A percentile compares a stretch with the other conserved stretches of the same genome.
Evolutionary conservation across 2,329 filamentous ascomycete genomes (phyloP).

Genomic region (Arthrinium phaeospermum): DNA sequence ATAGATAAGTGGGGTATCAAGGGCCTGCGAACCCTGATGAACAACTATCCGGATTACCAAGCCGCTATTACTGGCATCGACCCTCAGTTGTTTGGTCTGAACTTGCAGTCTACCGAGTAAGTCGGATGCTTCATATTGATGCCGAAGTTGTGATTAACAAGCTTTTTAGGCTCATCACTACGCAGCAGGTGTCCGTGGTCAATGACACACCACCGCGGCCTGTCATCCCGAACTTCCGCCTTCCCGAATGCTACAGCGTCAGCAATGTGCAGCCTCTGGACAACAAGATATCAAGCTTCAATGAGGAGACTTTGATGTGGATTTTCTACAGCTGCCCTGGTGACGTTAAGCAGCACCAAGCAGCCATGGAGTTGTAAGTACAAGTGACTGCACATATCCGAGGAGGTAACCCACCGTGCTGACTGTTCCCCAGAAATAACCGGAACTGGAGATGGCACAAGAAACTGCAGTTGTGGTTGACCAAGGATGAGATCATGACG

Average conservation of each 20-base stretch:
- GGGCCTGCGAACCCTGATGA: constrained; percentile 67
- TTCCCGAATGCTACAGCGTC: constrained; percentile 71
- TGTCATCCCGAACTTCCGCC: constrained; percentile 59
- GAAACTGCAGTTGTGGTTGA: constrained; percentile 69
- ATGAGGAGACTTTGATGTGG: constrained; percentile 72
- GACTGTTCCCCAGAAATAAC: constrained; percentile 52
- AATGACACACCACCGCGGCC: constrained; percentile 65
- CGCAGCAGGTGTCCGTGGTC: constrained; percentile 66
- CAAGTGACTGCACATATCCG: not conserved
- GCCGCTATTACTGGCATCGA: constrained; percentile 66
- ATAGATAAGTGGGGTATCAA: constrained; percentile 70
- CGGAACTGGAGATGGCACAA: constrained; percentile 75
- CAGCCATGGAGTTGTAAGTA: constrained; percentile 66
- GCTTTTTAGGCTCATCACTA: constrained; percentile 56
- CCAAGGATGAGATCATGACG: constrained; percentile 70
- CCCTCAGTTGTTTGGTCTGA: constrained; percentile 60
- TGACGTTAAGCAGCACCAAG: constrained; percentile 67
- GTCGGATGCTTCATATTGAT: constrained; percentile 34
- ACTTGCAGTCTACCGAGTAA: constrained; percentile 63
- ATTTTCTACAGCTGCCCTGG: constrained; percentile 72
- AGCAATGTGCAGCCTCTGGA: constrained; percentile 70
- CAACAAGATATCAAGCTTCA: constrained; percentile 69
- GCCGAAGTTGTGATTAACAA: constrained; percentile 4
- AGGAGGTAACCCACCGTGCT: constrained; percentile 22
- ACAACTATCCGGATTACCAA: constrained; percentile 67